Percentiles rank a stretch among this genome's conserved stretches.
These are phyloP conservation scores for Leccinum uliginosum DNA, from an alignment of 768 basidiomycete genomes.

Conservation along the genomic window DNA sequence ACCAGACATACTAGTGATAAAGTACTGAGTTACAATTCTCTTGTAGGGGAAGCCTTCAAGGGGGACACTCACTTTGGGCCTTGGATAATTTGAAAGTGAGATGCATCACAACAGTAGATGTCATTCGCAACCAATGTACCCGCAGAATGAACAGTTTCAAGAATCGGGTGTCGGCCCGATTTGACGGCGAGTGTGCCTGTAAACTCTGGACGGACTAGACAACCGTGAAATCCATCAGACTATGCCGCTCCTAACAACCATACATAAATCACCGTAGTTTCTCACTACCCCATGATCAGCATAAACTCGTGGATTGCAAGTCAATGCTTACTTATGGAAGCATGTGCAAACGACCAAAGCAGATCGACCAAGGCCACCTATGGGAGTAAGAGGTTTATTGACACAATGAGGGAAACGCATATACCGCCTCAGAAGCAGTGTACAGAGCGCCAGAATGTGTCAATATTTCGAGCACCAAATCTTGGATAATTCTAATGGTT, in stretches of 20 bases:
- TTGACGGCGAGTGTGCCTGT: slow-evolving; percentile 89
- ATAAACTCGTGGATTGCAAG: background rate
- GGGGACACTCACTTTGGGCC: slow-evolving; percentile 72
- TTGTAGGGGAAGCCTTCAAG: background rate
- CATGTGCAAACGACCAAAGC: slow-evolving; percentile 83
- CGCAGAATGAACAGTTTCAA: slow-evolving; percentile 66
- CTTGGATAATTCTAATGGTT: slow-evolving; percentile 64
- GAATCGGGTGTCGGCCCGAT: slow-evolving; percentile 81
- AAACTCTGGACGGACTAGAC: slow-evolving; percentile 82
- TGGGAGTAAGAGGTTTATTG: background rate
- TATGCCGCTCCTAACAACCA: background rate
- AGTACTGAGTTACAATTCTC: background rate
- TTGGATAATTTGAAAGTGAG: slow-evolving; percentile 87
- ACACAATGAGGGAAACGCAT: background rate
- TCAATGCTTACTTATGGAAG: slow-evolving; percentile 64
- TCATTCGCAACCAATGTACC: slow-evolving; percentile 84
- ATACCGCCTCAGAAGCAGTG: slow-evolving; percentile 85
- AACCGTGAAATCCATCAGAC: background rate
- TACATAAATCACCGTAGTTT: slow-evolving; percentile 39
- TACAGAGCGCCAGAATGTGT: slow-evolving; percentile 76
- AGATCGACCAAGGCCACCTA: slow-evolving; percentile 88
- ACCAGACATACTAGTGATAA: slow-evolving; percentile 55
- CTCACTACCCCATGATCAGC: slow-evolving; percentile 33
- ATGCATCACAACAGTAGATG: slow-evolving; percentile 79
- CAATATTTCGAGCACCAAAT: slow-evolving; percentile 68